Evolutionary conservation across 2,329 filamentous ascomycete genomes (phyloP).

Genomic region (Intubia oerlemansii): DNA sequence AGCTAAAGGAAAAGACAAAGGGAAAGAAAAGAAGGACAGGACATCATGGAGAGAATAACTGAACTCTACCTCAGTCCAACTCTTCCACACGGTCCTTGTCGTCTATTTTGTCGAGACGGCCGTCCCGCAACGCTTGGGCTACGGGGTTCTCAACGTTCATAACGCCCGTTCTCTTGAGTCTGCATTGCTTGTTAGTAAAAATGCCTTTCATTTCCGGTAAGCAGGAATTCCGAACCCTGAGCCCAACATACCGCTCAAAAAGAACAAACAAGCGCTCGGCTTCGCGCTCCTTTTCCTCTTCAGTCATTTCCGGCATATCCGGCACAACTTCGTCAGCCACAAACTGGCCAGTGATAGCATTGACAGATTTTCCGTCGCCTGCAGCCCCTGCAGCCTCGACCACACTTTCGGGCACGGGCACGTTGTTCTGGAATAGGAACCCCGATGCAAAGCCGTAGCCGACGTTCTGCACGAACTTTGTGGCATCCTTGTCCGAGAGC

Average conservation of each 20-base stretch:
- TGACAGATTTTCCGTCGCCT: constrained; percentile 21
- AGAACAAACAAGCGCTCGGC: constrained; percentile 77
- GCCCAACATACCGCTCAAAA: constrained; percentile 62
- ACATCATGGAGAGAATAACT: not conserved
- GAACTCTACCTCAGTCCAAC: no score
- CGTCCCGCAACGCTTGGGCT: constrained; percentile 43
- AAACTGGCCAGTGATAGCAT: constrained; percentile 75
- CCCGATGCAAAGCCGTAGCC: constrained; percentile 89
- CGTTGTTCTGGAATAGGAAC: constrained; percentile 67
- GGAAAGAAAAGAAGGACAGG: not conserved
- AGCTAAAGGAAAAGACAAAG: not conserved
- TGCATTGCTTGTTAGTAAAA: constrained; percentile 10
- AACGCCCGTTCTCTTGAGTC: constrained; percentile 52
- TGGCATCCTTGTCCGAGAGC: constrained; percentile 60
- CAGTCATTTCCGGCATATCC: constrained; percentile 53
- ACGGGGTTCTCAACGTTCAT: constrained; percentile 65
- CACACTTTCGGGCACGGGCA: constrained; percentile 46
- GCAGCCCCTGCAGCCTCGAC: constrained; percentile 8
- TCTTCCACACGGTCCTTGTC: constrained; percentile 30
- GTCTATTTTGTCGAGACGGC: constrained; percentile 46
- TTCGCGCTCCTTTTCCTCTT: constrained; percentile 81
- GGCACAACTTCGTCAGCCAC: constrained; percentile 42
- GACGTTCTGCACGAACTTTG: constrained; percentile 70
- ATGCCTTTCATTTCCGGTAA: not conserved
- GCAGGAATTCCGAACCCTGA: no score